A percentile compares a stretch with the other conserved stretches of the same genome.
These are phyloP conservation scores for Tricladium varicosporioides DNA, from an alignment of 2,329 filamentous ascomycete genomes.

Conservation along the genomic window DNA sequence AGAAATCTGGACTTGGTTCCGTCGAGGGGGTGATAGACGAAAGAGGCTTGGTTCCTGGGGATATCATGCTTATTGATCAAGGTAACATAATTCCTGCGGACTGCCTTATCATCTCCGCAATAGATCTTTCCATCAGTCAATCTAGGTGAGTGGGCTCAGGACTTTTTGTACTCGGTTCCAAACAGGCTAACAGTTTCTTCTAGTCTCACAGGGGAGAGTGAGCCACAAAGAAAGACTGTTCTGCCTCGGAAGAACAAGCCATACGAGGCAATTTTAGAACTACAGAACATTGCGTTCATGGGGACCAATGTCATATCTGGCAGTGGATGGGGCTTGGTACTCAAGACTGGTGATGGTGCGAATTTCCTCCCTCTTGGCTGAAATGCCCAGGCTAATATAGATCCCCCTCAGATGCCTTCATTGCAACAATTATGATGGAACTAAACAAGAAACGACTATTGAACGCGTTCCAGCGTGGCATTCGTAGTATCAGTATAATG, in stretches of 20 bases:
- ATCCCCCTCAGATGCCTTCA: constrained; percentile 8
- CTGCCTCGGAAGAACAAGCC: neutral
- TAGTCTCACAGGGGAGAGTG: constrained; percentile 10
- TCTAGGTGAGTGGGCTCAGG: constrained; percentile 1
- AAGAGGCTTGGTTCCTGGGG: constrained; percentile 7
- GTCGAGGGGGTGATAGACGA: neutral
- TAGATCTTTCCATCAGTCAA: constrained; percentile 12
- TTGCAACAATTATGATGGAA: constrained; percentile 12
- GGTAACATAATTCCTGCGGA: constrained; percentile 11
- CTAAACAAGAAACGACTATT: constrained; percentile 9
- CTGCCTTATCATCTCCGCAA: constrained; percentile 5
- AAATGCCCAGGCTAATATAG: neutral
- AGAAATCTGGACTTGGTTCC: neutral
- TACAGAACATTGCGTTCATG: constrained; percentile 7
- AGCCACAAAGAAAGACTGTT: constrained; percentile 7
- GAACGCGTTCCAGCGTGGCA: constrained; percentile 5
- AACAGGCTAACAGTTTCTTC: neutral
- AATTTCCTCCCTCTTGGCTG: neutral
- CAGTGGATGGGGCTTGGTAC: constrained; percentile 7
- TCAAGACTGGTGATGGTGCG: constrained; percentile 9
- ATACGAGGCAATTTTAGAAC: neutral
- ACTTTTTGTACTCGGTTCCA: too few species aligned
- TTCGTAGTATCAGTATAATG: constrained; percentile 3
- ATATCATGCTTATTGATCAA: constrained; percentile 7
- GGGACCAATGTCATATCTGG: constrained; percentile 9